Conservation (phyloP, 345 rosid genomes). For the Firmiana major region DNA sequence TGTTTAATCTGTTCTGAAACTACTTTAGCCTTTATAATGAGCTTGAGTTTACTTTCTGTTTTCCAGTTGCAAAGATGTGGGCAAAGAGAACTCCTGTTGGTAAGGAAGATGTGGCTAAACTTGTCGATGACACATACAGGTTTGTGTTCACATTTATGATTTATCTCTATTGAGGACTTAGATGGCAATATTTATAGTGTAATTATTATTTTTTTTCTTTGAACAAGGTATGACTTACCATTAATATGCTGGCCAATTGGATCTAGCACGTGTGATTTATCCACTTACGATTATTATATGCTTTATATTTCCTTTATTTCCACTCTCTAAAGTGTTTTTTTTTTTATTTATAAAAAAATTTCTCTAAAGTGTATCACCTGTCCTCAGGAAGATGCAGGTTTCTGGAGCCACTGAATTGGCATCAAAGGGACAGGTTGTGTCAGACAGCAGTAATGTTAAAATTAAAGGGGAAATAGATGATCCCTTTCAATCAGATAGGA, state of each 20-base stretch:
- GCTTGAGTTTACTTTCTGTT: conserved; percentile 6
- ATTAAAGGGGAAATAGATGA: conserved; percentile 66
- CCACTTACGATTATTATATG: background rate
- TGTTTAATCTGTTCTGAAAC: background rate
- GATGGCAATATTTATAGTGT: background rate
- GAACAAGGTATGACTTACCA: background rate
- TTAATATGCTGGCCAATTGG: background rate
- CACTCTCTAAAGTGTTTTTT: conserved; percentile 14
- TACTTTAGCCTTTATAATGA: background rate
- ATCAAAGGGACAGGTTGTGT: conserved; percentile 63
- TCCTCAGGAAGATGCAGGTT: conserved; percentile 81
- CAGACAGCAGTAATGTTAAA: conserved; percentile 62
- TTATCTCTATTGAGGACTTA: conserved; percentile 5
- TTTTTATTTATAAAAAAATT: too few species aligned
- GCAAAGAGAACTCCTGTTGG: conserved; percentile 62
- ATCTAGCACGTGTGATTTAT: background rate
- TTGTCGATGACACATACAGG: conserved; percentile 94
- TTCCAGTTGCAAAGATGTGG: conserved; percentile 64
- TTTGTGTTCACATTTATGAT: conserved; percentile 16
- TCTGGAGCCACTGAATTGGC: conserved; percentile 88
- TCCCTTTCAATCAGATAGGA: conserved; percentile 43
- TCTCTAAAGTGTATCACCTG: conserved; percentile 16
- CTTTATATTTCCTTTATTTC: conserved; percentile 8
- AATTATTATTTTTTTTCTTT: background rate
- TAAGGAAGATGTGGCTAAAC: conserved; percentile 84